Percentiles rank a stretch among this genome's conserved stretches.
phyloP scores from a whole-genome alignment of 805 yeast genomes.

The Candida loeiensis region DNA sequence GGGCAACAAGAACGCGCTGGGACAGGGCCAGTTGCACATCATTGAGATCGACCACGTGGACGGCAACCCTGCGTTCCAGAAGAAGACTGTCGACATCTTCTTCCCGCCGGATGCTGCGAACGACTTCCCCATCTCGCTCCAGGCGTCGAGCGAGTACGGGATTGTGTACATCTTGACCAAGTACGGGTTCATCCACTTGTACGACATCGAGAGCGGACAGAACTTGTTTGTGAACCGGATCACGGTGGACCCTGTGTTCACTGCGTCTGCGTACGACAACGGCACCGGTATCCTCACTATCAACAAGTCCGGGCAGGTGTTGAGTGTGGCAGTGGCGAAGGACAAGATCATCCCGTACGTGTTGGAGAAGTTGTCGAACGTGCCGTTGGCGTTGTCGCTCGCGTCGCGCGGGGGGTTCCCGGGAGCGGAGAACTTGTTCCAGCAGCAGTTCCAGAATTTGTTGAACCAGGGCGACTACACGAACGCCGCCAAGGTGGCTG shows the following conservation, averaged over 20 bases:
- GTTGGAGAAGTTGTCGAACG: conserved; percentile 79
- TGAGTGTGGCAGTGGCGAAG: conserved; percentile 84
- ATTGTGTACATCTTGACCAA: conserved; percentile 87
- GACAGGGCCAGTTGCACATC: conserved; percentile 73
- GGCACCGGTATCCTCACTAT: conserved; percentile 86
- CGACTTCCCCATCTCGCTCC: conserved; percentile 94
- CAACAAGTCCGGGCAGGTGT: conserved; percentile 92
- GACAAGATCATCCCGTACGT: conserved; percentile 87
- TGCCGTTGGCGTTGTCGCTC: conserved; percentile 77
- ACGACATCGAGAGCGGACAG: conserved; percentile 89
- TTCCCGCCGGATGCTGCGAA: conserved; percentile 95
- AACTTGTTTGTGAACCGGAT: conserved; percentile 94
- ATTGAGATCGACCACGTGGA: conserved; percentile 95
- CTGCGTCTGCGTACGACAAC: conserved; percentile 70
- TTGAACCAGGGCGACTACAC: conserved; percentile 82
- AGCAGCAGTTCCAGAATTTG: conserved; percentile 85
- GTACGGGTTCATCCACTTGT: conserved; percentile 93
- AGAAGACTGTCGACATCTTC: conserved; percentile 88
- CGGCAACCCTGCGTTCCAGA: conserved; percentile 76
- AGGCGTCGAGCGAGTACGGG: conserved; percentile 82
- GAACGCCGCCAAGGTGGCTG: conserved; percentile 95
- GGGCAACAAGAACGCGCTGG: conserved; percentile 80
- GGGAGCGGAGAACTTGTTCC: conserved; percentile 91
- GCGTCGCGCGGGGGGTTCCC: conserved; percentile 96
- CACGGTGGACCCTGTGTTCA: conserved; percentile 92